These are phyloP conservation scores for Elaeagnus macrophylla DNA, from an alignment of 306 rosid species.

Conservation along the genomic window DNA sequence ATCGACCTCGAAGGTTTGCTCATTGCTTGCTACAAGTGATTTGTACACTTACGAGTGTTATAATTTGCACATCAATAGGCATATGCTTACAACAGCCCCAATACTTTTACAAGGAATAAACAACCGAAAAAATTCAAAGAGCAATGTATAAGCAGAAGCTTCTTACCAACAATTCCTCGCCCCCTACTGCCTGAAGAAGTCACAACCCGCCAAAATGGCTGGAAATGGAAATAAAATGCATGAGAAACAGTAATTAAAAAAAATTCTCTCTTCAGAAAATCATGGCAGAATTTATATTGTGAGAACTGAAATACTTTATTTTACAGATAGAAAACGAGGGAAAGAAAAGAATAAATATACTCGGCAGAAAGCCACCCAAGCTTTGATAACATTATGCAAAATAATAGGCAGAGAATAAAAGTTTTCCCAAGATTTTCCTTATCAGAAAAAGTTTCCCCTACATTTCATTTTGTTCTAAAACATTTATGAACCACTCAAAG, in stretches of 20 bases:
- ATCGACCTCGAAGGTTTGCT: too few relatives aligned
- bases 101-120: too few relatives aligned
- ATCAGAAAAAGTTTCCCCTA: too few relatives aligned
- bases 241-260: background rate
- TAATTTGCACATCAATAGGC: too few relatives aligned
- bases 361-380: background rate
- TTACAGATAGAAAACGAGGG: background rate
- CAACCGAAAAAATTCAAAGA: constrained; percentile 5
- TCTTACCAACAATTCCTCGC: constrained; percentile 87
- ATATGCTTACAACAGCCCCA: too few relatives aligned
- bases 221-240: constrained; percentile 26
- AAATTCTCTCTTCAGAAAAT: background rate
- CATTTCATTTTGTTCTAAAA: too few relatives aligned
- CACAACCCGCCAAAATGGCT: constrained; percentile 96
- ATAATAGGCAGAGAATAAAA: background rate
- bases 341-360: background rate
- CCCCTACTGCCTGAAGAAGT: constrained; percentile 50
- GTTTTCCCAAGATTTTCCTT: too few relatives aligned
- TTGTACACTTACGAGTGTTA: too few relatives aligned
- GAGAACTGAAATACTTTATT: background rate
- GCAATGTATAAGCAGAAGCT: constrained; percentile 11
- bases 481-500: too few relatives aligned
- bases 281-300: background rate
- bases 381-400: background rate
- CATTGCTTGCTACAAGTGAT: too few relatives aligned